Base-by-base conservation (phyloP, 1,284 basidiomycete species). In the Heterobasidion annosum region DNA sequence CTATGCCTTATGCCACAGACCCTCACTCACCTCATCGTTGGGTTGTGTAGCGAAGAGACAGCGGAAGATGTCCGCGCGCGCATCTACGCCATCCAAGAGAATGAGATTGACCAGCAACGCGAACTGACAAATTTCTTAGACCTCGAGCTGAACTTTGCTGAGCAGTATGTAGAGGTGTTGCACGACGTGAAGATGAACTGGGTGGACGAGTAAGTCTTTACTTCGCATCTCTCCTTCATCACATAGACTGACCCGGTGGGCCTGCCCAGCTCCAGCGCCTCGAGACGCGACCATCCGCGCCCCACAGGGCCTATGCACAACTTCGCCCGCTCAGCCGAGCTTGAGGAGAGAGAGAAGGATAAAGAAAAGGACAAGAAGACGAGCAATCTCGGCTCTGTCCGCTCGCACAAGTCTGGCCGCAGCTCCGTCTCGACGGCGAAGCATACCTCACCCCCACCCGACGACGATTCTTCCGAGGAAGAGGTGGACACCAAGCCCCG, bases 31-130 rank as follows among this genome's bases (percentile, higher is more conserved):
- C n/a, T 47, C 16, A 25, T 47, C 45, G 15, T 16, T 47, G 15
- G 37, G 12, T 40, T 5, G 34, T 52, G 6, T 59, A 93, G 91
- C 61, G 89, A 93, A 54, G 90, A 95, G 67, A 83, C 85, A 0
- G 77, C 81, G 18, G 88, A 92, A 64, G 90, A 93, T 57, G 78
- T 92, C 0, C 83, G 81, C 19, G 76, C 77, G 1, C 79, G 87
- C 34, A 89, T 93, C 78, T 76, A 80, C 52, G 75, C 73, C 0
- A 86, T 95, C 49, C 88, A 91, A 65, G 83, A 90, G 60, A 82
- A 84, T 53, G 91, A 93, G 64, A 72, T 81, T 40, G 69, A 75
- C 35, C 86, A 91, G 61, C 74, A 86, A 3, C 78, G 77, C 18
- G 87, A 88, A 43, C 72, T 95, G 25, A 78, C 79, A 1, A 70